phyloP scores from a whole-genome alignment of 495 filamentous ascomycete genomes.

The Rostrohypoxylon terebratum region DNA sequence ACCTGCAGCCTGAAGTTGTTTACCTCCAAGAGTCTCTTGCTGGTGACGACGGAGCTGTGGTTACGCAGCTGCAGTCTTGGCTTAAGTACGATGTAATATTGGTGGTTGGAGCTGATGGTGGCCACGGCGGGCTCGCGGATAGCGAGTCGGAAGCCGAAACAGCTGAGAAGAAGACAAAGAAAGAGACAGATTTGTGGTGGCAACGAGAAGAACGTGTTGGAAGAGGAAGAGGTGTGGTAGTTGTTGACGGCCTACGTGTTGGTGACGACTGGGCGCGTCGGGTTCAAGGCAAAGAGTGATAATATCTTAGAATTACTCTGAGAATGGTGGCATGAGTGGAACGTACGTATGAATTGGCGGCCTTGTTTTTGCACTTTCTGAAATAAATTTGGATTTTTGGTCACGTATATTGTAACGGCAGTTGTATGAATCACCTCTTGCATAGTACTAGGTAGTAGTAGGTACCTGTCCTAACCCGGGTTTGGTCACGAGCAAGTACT shows the following conservation, averaged over 20 bases:
- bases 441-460: no score
- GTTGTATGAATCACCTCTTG: slow-evolving; percentile 32
- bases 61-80: slow-evolving; percentile 82
- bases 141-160: slow-evolving; percentile 82
- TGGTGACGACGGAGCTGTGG: slow-evolving; percentile 75
- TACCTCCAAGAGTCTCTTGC: slow-evolving; percentile 85
- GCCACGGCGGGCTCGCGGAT: slow-evolving; percentile 86
- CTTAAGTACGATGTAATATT: slow-evolving; percentile 82
- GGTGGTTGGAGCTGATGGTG: slow-evolving; percentile 85
- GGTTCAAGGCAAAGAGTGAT: slow-evolving; percentile 76
- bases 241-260: slow-evolving; percentile 80
- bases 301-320: not conserved
- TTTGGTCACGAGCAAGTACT: slow-evolving; percentile 11
- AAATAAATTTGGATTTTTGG: slow-evolving; percentile 24
- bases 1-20: slow-evolving; percentile 82
- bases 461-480: not conserved
- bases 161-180: slow-evolving; percentile 64
- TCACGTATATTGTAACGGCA: slow-evolving; percentile 33
- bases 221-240: slow-evolving; percentile 84
- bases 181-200: slow-evolving; percentile 72
- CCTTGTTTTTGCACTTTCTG: slow-evolving; percentile 20
- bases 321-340: slow-evolving; percentile 25
- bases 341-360: slow-evolving; percentile 33
- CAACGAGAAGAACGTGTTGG: slow-evolving; percentile 82
- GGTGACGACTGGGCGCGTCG: slow-evolving; percentile 87